These are phyloP conservation scores for Pelargonium myrrhifolium DNA, from an alignment of 441 rosid genomes.

Conservation along the genomic window DNA sequence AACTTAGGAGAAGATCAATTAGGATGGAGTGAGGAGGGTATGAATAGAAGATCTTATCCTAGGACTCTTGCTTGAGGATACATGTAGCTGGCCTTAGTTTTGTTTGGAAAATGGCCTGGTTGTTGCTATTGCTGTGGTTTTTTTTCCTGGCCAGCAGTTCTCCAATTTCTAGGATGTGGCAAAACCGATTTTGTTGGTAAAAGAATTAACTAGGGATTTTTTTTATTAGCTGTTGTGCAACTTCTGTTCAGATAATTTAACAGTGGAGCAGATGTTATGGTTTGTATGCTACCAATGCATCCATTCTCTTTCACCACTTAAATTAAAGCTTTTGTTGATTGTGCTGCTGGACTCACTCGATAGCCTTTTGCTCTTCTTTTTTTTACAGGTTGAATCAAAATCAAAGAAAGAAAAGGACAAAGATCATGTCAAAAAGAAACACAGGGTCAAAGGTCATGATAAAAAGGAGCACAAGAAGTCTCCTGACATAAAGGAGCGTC, in stretches of 20 bases:
- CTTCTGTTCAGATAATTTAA: not conserved
- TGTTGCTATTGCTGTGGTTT: no score
- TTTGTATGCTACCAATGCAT: not conserved
- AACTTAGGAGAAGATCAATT: no score
- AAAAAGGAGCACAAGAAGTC: slow-evolving; percentile 32
- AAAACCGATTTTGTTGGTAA: no score
- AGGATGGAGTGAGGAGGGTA: no score
- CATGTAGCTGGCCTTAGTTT: no score
- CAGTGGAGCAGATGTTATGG: not conserved
- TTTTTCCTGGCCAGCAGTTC: no score
- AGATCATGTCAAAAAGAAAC: slow-evolving; percentile 24
- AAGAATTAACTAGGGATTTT: no score
- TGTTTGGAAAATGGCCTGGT: no score
- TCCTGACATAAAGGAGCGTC: slow-evolving; percentile 11
- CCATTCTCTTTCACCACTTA: not conserved
- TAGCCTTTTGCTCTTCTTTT: not conserved
- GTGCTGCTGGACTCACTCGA: not conserved
- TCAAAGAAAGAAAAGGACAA: not conserved
- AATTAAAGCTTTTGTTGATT: not conserved
- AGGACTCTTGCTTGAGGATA: no score
- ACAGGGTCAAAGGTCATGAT: slow-evolving; percentile 33
- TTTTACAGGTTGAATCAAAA: slow-evolving; percentile 34
- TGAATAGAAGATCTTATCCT: no score
- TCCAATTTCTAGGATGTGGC: no score
- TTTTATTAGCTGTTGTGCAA: not conserved